These are phyloP conservation scores for Xylogone sp. DNA, from an alignment of 2,329 filamentous ascomycete genomes.

Conservation along the genomic window DNA sequence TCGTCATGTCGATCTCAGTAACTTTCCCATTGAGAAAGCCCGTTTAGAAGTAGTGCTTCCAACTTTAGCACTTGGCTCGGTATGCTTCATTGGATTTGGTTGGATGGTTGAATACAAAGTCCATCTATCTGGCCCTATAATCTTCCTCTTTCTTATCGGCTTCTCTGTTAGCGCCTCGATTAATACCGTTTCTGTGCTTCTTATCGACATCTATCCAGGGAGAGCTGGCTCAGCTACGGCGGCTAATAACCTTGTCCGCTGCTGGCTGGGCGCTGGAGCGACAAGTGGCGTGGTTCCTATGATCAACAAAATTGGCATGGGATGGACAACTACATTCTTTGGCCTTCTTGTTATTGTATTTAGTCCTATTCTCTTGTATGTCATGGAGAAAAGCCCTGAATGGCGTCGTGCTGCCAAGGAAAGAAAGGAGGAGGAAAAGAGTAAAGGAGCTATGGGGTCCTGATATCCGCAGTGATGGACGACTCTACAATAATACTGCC, in stretches of 20 bases:
- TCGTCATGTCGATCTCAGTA: slow-evolving; percentile 31
- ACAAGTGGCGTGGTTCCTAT: slow-evolving; percentile 1
- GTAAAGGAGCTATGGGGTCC: not conserved
- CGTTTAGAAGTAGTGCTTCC: slow-evolving; percentile 52
- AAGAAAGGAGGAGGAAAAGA: not conserved
- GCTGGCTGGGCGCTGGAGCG: slow-evolving; percentile 6
- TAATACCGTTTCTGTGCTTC: slow-evolving; percentile 2
- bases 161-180: slow-evolving; percentile 1
- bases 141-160: not conserved
- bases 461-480: too few relatives aligned
- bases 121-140: not conserved
- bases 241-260: slow-evolving; percentile 10
- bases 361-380: slow-evolving; percentile 2
- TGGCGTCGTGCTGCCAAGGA: slow-evolving; percentile 3
- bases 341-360: not conserved
- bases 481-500: too few relatives aligned
- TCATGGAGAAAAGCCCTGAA: slow-evolving; percentile 2
- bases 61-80: slow-evolving; percentile 35
- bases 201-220: slow-evolving; percentile 12
- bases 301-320: slow-evolving; percentile 4
- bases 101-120: slow-evolving; percentile 15
- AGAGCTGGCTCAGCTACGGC: slow-evolving; percentile 6
- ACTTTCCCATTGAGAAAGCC: slow-evolving; percentile 27
- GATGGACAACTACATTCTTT: slow-evolving; percentile 1
- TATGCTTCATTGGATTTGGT: slow-evolving; percentile 7